These are phyloP conservation scores for Cutaneotrichosporon daszewskae DNA, from an alignment of 1,284 basidiomycete species.

Conservation along the genomic window DNA sequence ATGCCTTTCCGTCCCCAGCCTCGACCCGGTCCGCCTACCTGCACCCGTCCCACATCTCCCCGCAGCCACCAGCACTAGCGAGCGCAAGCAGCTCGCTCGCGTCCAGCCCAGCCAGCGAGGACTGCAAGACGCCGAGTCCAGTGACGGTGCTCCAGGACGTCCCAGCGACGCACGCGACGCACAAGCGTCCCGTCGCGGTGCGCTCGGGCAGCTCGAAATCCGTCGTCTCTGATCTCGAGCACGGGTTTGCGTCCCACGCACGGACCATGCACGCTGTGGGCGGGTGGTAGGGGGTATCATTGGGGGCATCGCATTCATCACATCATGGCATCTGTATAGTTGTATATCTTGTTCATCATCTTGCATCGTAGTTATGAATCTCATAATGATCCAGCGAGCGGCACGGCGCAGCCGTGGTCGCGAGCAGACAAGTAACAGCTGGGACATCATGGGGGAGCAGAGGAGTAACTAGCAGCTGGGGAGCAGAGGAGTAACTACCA, in stretches of 20 bases:
- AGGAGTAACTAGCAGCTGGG: no score
- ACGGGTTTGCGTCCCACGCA: conserved; percentile 7
- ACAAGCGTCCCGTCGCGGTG: no score
- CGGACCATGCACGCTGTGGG: conserved; percentile 9
- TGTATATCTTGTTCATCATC: conserved; percentile 13
- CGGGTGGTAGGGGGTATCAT: no score
- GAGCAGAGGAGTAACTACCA: no score
- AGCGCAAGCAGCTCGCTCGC: conserved; percentile 39
- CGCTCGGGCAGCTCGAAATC: no score
- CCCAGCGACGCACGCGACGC: no score
- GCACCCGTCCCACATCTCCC: conserved; percentile 21
- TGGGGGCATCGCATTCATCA: conserved; percentile 9
- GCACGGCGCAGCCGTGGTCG: no score
- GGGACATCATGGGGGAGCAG: no score
- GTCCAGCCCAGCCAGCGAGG: conserved; percentile 42
- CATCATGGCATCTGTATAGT: conserved; percentile 13
- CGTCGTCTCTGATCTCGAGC: conserved; percentile 13
- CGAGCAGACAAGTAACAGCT: no score
- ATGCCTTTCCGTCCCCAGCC: conserved; percentile 14
- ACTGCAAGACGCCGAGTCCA: conserved; percentile 46
- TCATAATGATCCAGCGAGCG: conserved; percentile 4
- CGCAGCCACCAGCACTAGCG: conserved; percentile 35
- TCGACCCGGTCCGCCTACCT: conserved; percentile 17
- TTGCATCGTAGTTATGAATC: conserved; percentile 11
- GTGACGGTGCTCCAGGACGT: no score